Base-by-base conservation (phyloP, 495 filamentous ascomycete species). In the Neurospora sp. region DNA sequence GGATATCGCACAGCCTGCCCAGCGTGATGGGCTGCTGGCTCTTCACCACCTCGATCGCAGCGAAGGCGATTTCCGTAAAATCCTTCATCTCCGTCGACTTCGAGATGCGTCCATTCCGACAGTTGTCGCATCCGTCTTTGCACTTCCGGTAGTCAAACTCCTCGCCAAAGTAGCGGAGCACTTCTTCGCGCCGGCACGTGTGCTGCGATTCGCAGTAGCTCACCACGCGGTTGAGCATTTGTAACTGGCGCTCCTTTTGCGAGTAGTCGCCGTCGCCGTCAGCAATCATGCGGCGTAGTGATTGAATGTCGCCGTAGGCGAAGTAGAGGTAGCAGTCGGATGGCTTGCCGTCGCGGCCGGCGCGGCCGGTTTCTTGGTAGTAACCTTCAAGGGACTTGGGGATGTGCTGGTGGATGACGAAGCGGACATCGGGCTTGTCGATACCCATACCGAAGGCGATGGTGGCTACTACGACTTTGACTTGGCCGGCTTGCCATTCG, bases 401-500 rank as follows among this genome's bases (percentile, higher is more conserved):
- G 8, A 98, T 86, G 20, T 88, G 91, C 76, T 96, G 90, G 80
- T 99, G 96, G 39, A 99, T 94, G 48, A 99, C 94, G 76, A 94
- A 98, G 14, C 96, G 92, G 44, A 99, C 95, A 80, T 99, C 91
- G 0, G 94, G 87, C 81, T 99, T 99, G 82, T 99, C 96, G 72
- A 99, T 98, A 18, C 96, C 96, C 96, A 99, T 99, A 11, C 96
- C 96, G 79, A 99, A 99, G 38, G 96, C 96, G 80, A 98, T 98
- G 0, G 96, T 99, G n/a, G 96, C 96, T 38, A 99, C 96, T 35
- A 99, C 95, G 41, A 99, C 93, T 74, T 97, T 90, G 74, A 89
- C 87, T 74, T 83, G 82, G 3, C 94, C 92, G 31, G 81, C 79
- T 79, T 98, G 96, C 96, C 96, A 99, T 5, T 89, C 77, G 72